Evolutionary conservation across 257 asterid species (phyloP).

Genomic region (Osmanthus fragrans): DNA sequence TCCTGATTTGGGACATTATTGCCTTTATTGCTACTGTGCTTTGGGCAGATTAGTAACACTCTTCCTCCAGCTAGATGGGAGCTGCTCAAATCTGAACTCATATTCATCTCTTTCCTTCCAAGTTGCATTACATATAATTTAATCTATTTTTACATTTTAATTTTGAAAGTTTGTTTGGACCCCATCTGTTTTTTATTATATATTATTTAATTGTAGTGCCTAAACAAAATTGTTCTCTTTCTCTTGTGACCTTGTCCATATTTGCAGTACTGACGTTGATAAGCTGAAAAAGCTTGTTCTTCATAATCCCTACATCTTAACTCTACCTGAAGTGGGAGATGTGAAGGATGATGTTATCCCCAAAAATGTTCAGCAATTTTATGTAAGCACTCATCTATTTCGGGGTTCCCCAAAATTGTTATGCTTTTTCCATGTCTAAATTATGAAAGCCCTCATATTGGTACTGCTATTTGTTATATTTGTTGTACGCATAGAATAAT

Average conservation of each 20-base stretch:
- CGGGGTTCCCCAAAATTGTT: not conserved
- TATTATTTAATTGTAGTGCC: not conserved
- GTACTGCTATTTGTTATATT: not conserved
- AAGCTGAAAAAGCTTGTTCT: conserved; percentile 88
- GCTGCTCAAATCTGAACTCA: not conserved
- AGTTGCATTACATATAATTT: not conserved
- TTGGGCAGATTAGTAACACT: not conserved
- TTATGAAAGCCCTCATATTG: not conserved
- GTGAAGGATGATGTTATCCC: conserved; percentile 85
- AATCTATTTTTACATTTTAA: not conserved
- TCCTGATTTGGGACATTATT: conserved; percentile 3
- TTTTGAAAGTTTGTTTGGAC: conserved; percentile 2
- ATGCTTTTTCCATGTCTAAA: not conserved
- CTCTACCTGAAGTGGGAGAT: conserved; percentile 82
- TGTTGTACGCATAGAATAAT: not conserved
- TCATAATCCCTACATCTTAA: conserved; percentile 84
- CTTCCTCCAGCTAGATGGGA: not conserved
- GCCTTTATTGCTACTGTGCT: not conserved
- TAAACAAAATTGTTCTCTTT: conserved; percentile 4
- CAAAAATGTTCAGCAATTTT: conserved; percentile 83
- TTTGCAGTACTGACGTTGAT: conserved; percentile 84
- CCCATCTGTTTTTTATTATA: conserved; percentile 4
- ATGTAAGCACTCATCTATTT: conserved; percentile 51
- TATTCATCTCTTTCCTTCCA: not conserved
- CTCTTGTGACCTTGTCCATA: conserved; percentile 24